phyloP scores from a whole-genome alignment of 2,329 filamentous ascomycete species.

The Basipetospora sp. region DNA sequence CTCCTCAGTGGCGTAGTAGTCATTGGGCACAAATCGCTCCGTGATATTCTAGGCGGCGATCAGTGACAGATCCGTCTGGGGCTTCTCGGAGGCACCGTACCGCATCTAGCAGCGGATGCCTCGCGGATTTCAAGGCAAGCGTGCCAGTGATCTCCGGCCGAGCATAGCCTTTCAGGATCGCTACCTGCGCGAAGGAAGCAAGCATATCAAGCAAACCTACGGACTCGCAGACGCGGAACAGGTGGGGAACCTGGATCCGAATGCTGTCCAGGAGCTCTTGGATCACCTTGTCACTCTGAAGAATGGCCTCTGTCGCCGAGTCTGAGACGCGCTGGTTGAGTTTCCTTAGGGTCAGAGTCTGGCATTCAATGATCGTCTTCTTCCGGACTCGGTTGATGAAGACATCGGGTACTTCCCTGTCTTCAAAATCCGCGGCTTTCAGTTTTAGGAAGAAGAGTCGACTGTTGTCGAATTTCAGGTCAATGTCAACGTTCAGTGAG shows the following conservation, averaged over 20 bases:
- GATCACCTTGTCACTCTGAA: slow-evolving; percentile 66
- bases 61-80: too few relatives aligned
- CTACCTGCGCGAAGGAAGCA: slow-evolving; percentile 58
- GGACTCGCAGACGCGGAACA: slow-evolving; percentile 77
- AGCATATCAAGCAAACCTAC: slow-evolving; percentile 82
- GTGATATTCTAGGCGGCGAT: slow-evolving; percentile 13
- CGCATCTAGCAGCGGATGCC: slow-evolving; percentile 68
- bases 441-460: slow-evolving; percentile 71
- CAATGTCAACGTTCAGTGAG: slow-evolving; percentile 42
- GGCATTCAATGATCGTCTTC: slow-evolving; percentile 69
- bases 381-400: slow-evolving; percentile 66
- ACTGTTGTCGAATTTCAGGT: slow-evolving; percentile 60
- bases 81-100: too few relatives aligned
- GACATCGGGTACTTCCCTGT: slow-evolving; percentile 43
- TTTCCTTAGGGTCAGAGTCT: slow-evolving; percentile 73
- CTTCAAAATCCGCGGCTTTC: slow-evolving; percentile 45
- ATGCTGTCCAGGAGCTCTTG: slow-evolving; percentile 58
- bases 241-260: slow-evolving; percentile 51
- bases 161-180: slow-evolving; percentile 44
- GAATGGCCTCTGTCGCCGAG: slow-evolving; percentile 68
- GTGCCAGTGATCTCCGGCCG: slow-evolving; percentile 54
- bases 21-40: slow-evolving; percentile 68
- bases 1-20: slow-evolving; percentile 70
- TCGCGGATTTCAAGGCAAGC: slow-evolving; percentile 56
- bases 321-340: slow-evolving; percentile 63